Base-by-base conservation (phyloP, 805 yeast genomes). In the Yamadazyma paraphyllophila region DNA sequence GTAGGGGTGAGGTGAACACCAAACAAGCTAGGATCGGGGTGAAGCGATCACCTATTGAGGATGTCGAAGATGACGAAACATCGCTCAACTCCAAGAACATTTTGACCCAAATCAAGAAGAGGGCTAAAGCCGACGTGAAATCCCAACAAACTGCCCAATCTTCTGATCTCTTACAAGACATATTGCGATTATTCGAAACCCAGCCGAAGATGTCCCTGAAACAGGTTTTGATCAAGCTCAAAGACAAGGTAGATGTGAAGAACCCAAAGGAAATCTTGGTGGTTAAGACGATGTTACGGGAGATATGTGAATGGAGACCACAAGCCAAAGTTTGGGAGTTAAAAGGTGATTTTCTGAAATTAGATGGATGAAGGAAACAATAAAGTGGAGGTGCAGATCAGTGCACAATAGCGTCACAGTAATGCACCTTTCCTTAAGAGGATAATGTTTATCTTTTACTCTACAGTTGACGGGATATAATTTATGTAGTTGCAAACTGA, bases 241-340 rank as follows among this genome's bases (percentile, higher is more conserved):
- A 43, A 17, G 39, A 36, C n/a, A 40, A 45, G 27, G 40, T 59
- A 1, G 48, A 56, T 25, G 36, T 66, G 13, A 55, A 49, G 8
- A 51, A 55, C 30, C 79, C 78, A 33, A 73, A 76, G 39, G 84
- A 82, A 16, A 78, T 86, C 26, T 69, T 82, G 5, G 67, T 78
- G 44, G 71, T 87, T 3, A 68, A 96, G 35, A 82, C 88, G 0
- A 74, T 90, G 76, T 62, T 90, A 43, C 77, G 79, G 39, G 74
- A 80, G 34, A 77, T 88, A 15, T 86, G 94, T 2, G 63, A 56
- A 1, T 90, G 96, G 90, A 80, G 83, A 51, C 63, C 66, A n/a
- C 54, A 46, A 1, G 65, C 62, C 33, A 76, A 77, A 44, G 85
- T 83, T 0, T 88, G 96, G 96, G 59, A 58, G 1, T 65, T 88